These are phyloP conservation scores for Cystobasidium pallidum DNA, from an alignment of 1,284 basidiomycete species.

Conservation along the genomic window DNA sequence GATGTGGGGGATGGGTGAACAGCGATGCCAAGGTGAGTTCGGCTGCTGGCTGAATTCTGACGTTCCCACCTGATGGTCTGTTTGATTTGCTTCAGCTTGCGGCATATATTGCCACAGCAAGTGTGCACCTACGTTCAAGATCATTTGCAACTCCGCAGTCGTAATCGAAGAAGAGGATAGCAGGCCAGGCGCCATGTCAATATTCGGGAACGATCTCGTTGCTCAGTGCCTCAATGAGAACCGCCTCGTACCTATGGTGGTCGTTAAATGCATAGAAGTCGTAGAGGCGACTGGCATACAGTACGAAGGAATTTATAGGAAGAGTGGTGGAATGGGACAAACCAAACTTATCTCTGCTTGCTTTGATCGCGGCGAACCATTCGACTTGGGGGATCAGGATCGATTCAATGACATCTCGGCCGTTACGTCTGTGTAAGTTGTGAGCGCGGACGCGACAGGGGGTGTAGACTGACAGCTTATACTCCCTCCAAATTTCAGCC, in stretches of 20 bases:
- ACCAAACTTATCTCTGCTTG: conserved; percentile 90
- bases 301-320: conserved; percentile 45
- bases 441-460: not conserved
- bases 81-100: conserved; percentile 55
- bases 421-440: conserved; percentile 75
- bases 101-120: conserved; percentile 60
- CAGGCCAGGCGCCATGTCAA: conserved; percentile 31
- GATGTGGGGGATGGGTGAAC: conserved; percentile 92
- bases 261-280: conserved; percentile 92
- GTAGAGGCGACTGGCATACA: conserved; percentile 79
- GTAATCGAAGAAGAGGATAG: conserved; percentile 46
- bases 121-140: conserved; percentile 58
- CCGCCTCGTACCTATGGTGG: conserved; percentile 75
- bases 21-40: conserved; percentile 80
- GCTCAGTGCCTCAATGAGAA: conserved; percentile 51
- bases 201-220: conserved; percentile 52
- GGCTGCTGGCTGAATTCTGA: not conserved
- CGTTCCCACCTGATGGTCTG: too few relatives aligned
- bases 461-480: not conserved
- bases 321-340: conserved; percentile 84
- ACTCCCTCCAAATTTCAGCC: conserved; percentile 19
- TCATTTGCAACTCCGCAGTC: conserved; percentile 53
- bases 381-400: conserved; percentile 84
- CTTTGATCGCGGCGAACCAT: conserved; percentile 93
- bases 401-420: conserved; percentile 96